Conservation (phyloP, 2,329 filamentous ascomycete species). For the Pseudofabraea citricarpa region DNA sequence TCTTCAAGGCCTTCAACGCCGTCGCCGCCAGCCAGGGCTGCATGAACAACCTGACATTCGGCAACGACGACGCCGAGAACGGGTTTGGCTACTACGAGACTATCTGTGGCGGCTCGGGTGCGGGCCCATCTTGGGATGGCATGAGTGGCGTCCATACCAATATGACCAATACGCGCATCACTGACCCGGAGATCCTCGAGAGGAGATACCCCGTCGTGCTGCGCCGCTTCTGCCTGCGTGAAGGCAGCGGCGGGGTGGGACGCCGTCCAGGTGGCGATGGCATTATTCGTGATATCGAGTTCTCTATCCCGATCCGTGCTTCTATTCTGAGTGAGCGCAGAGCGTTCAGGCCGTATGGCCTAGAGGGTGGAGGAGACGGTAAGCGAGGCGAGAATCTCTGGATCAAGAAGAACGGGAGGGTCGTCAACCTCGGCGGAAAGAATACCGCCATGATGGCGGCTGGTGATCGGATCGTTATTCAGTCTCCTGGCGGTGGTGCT, state of each 20-base stretch:
- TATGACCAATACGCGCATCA: constrained; percentile 82
- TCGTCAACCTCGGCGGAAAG: constrained; percentile 20
- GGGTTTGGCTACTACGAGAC: constrained; percentile 85
- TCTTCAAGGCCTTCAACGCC: constrained; percentile 71
- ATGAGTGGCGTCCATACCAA: constrained; percentile 71
- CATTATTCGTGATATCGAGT: constrained; percentile 72
- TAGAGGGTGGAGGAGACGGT: constrained; percentile 75
- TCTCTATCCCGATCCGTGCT: constrained; percentile 68
- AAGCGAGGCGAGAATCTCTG: constrained; percentile 77
- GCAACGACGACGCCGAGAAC: constrained; percentile 54
- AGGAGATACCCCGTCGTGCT: constrained; percentile 69
- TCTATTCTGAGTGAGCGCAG: constrained; percentile 76
- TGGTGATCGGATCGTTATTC: constrained; percentile 19
- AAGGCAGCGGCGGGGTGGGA: constrained; percentile 57
- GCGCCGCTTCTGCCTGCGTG: constrained; percentile 59
- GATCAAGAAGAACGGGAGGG: constrained; percentile 40
- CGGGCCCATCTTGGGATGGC: constrained; percentile 66
- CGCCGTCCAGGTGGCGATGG: constrained; percentile 67
- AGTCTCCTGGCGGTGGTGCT: constrained; percentile 18
- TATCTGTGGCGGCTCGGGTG: constrained; percentile 70
- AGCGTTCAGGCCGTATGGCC: constrained; percentile 71
- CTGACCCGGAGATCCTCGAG: constrained; percentile 73
- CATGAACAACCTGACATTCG: constrained; percentile 79
- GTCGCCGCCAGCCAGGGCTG: constrained; percentile 74
- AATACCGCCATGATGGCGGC: constrained; percentile 16